Base-by-base conservation (phyloP, 495 filamentous ascomycete genomes). In the Trichocladium antarcticum region DNA sequence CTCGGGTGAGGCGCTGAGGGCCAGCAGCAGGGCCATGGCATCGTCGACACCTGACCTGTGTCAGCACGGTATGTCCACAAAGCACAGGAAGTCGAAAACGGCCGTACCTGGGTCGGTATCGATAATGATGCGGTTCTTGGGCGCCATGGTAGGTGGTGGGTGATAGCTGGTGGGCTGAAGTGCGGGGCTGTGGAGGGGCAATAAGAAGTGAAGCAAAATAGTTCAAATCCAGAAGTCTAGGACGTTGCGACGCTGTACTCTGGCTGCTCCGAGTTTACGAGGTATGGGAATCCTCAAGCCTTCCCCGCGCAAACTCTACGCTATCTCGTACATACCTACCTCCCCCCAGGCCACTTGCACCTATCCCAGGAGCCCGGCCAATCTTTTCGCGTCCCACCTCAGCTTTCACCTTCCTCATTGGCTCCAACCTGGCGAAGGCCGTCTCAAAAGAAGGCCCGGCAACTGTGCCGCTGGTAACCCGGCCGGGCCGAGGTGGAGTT, bases 71-170 rank as follows among this genome's bases (percentile, higher is more conserved):
- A 20, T 6, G 28, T 15, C 12, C 20, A 15, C 42, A 19, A 36
- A 17, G 14, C 22, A 6, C 29, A 32, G 14, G 39, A 35, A 17
- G 5, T 29, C 37, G 35, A 17, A 34, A 59, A 45, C 65, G 9
- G 31, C 5, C 31, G 12, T 11, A 68, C 78, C 86, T 37, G 89
- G 89, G 61, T 96, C 89, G 20, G 89, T 96, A 57, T 97, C 90
- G 44, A 97, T 89, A 53, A 97, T 95, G 48, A 97, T 81, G 51
- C 79, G 81, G 56, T 81, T 86, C 38, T 73, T 70, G 16, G 76
- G 74, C 8, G 74, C 70, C 76, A 80, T 80, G 45, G 35, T 64
- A 38, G 24, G 24, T 27, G 24, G 8, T 27, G 8, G 24, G 8
- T 27, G 8, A 27, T 8, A 11, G 36, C 31, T 12, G 21, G 14